Evolutionary conservation across 2,329 filamentous ascomycete species (phyloP), one percentile per base, ranked within the genome.

Genomic region (Onygenales sp.): DNA sequence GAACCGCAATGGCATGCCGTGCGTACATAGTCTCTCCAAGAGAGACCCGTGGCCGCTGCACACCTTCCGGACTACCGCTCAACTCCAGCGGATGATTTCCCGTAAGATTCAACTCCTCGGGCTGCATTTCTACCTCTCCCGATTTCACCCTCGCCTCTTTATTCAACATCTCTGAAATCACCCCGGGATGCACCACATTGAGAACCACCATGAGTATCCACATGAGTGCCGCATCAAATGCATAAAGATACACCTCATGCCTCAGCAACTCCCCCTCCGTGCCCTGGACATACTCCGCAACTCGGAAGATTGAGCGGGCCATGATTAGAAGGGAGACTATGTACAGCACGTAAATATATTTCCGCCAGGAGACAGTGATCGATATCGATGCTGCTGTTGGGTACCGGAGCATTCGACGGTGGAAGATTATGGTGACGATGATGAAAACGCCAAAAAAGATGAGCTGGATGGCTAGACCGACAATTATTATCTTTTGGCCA

Each of bases 381-480:
- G 43, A 39, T 6, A 47, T 21, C 7, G 44, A 41, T 17, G 43
- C 39, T 7, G 43, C 11, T 3, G 51, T 53, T 13, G 48, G 17
- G 27, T 47, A 36, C 4, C 35, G 14, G 45, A 13, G 13, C n/a
- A 51, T 17, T 11, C 44, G 43, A 10, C 44, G 43, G 36, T 49
- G 51, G 39, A 53, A 53, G 10, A 49, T 11, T 11, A 33, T 11
- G 2, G 51, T 42, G 27, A 48, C 36, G 36, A 67, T 36, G 54
- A 75, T 69, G 66, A 80, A 80, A 54, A 78, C 70, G n/a, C 71
- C 65, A 61, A 80, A 80, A 59, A 76, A 76, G 51, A 69, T 46
- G 55, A 80, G 67, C 56, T 81, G 77, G 43, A 80, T 62, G 14
- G 73, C 66, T 4, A 81, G 67, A 2, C 78, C 78, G 8, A 61